Base-by-base conservation (phyloP, 352 stramenopile genomes). In the Globisporangium paroecandrum region DNA sequence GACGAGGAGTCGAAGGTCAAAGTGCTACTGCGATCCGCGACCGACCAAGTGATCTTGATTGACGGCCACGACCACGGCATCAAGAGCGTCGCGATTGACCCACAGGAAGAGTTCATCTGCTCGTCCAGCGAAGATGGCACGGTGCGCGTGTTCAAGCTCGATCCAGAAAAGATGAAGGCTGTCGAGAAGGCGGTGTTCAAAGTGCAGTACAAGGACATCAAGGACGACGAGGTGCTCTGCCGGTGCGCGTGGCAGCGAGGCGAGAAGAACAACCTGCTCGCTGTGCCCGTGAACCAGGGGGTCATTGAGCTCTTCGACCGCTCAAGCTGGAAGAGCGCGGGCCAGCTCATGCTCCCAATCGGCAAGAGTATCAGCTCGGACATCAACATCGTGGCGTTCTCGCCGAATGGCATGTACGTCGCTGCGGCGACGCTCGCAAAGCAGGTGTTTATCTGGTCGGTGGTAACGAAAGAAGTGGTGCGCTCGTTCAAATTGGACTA, bases 401-500 rank as follows among this genome's bases (percentile, higher is more conserved):
- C 87, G 9, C 82, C 85, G 0, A 94, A 95, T 66, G 87, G 87
- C n/a, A 66, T 77, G 43, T 93, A 94, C 60, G 68, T 95, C 22
- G 82, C 81, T 0, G 87, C 79, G 2, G 81, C 73, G 24, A 93
- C 83, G 10, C 77, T 87, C 58, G 78, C 82, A 12, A 89, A 91
- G 55, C 79, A 95, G 68, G 71, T 92, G 7, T 84, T 92, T 67
- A 70, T 95, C 13, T 95, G 85, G 85, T 69, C 77, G 3, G 56
- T 93, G 12, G 69, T 71, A 18, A 81, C 78, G 5, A 75, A 84
- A 38, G 74, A 77, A 4, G 73, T 87, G 6, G 62, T 95, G 27
- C 79, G 79, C 3, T 81, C 75, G 5, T 93, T 90, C 70, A 72
- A 73, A 49, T 60, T 87, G 13, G 83, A 93, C 55, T 88, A 93